These are phyloP conservation scores for Coelastrella sp. DNA, from an alignment of 139 green algal species.

Conservation along the genomic window DNA sequence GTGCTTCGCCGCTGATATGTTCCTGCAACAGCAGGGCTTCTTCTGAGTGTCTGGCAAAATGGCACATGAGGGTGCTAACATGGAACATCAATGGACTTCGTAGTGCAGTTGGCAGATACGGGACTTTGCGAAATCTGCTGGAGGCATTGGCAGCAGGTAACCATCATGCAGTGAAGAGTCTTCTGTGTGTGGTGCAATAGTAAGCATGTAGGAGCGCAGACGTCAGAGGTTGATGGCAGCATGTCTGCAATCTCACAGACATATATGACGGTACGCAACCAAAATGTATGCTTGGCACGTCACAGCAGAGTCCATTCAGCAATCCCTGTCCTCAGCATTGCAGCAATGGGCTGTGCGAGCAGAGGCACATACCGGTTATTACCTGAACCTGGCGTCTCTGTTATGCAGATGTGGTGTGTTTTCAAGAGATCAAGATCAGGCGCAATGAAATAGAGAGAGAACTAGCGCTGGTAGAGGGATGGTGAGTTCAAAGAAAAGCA, in stretches of 20 bases:
- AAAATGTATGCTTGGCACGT: no score
- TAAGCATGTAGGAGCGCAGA: no score
- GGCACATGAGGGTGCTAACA: constrained; percentile 14
- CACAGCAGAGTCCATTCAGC: no score
- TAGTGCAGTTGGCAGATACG: background rate
- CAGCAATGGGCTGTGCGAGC: no score
- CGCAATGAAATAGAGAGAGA: constrained; percentile 57
- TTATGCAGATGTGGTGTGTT: constrained; percentile 48
- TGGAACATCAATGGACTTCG: constrained; percentile 54
- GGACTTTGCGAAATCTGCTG: constrained; percentile 21
- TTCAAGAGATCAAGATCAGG: constrained; percentile 74
- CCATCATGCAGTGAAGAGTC: background rate
- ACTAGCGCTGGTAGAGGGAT: constrained; percentile 65
- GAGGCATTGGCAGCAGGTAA: constrained; percentile 29
- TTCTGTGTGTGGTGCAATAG: background rate
- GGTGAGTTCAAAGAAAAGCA: no score
- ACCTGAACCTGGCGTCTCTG: background rate
- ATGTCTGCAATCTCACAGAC: no score
- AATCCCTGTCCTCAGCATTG: no score
- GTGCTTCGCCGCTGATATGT: background rate
- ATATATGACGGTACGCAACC: no score
- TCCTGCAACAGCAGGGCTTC: background rate
- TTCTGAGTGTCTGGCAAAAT: background rate
- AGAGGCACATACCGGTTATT: background rate
- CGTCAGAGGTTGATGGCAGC: background rate